Percentiles rank a stretch among this genome's conserved stretches.
Conservation (phyloP, 2,329 filamentous ascomycete species). For the Penicillium rolfsii region DNA sequence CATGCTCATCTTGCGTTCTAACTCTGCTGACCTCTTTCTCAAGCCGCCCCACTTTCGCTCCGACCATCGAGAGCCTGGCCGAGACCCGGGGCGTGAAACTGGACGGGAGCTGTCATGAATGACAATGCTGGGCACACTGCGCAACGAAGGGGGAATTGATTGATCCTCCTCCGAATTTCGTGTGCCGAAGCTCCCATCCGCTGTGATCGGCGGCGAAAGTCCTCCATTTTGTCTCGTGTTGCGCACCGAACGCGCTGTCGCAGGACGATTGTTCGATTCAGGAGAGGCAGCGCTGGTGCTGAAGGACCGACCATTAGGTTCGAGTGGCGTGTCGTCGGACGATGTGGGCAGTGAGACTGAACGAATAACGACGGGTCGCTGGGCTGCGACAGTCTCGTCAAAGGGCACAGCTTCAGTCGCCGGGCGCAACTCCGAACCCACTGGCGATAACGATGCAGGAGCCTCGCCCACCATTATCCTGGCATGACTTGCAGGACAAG, state of each 20-base stretch:
- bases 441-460: conserved; percentile 34
- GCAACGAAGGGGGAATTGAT: conserved; percentile 35
- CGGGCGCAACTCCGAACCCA: conserved; percentile 32
- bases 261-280: conserved; percentile 17
- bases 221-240: conserved; percentile 17
- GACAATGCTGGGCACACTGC: conserved; percentile 46
- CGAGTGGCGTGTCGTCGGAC: conserved; percentile 29
- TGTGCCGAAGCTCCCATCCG: conserved; percentile 21
- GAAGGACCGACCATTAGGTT: conserved; percentile 31
- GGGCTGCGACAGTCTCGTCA: conserved; percentile 33
- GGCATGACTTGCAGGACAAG: conserved; percentile 37
- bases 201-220: conserved; percentile 17
- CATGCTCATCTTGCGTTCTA: conserved; percentile 32
- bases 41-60: conserved; percentile 49
- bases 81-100: conserved; percentile 35
- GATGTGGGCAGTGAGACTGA: conserved; percentile 35
- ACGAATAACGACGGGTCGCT: conserved; percentile 30
- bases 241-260: conserved; percentile 21
- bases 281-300: conserved; percentile 32
- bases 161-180: conserved; percentile 29
- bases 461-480: conserved; percentile 41
- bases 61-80: conserved; percentile 49
- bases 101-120: conserved; percentile 42
- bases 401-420: conserved; percentile 31
- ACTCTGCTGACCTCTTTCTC: conserved; percentile 40